These are phyloP conservation scores for Colletotrichum sp. DNA, from an alignment of 2,329 filamentous ascomycete species.

Conservation along the genomic window DNA sequence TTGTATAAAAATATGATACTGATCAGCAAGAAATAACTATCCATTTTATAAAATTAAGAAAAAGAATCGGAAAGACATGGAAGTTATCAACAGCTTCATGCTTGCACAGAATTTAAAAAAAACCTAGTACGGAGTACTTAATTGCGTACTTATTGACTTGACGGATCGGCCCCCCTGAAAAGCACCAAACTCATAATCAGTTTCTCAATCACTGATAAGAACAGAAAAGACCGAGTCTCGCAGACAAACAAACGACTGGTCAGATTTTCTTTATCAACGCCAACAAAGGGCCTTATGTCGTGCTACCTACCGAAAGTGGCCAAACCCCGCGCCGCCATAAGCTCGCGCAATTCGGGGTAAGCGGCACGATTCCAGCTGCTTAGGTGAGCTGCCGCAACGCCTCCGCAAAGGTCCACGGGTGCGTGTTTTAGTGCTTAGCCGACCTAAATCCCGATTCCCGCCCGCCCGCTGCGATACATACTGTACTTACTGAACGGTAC, in stretches of 20 bases:
- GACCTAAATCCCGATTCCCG: neutral
- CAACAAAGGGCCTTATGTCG: neutral
- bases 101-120: rapidly evolving
- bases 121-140: neutral
- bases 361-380: neutral
- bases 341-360: neutral
- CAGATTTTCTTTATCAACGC: neutral
- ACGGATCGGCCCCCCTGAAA: neutral
- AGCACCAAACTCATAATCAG: neutral
- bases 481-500: neutral
- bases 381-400: neutral
- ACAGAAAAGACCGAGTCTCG: neutral
- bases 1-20: neutral
- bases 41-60: neutral
- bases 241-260: neutral
- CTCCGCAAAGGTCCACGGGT: neutral
- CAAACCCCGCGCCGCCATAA: neutral
- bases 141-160: neutral
- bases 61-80: neutral
- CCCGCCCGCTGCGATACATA: neutral
- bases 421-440: neutral
- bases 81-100: neutral
- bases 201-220: neutral
- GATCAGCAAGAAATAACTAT: rapidly evolving
- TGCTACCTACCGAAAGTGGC: neutral